phyloP scores from a whole-genome alignment of 2,329 filamentous ascomycete species.

The Diaporthe vexans region DNA sequence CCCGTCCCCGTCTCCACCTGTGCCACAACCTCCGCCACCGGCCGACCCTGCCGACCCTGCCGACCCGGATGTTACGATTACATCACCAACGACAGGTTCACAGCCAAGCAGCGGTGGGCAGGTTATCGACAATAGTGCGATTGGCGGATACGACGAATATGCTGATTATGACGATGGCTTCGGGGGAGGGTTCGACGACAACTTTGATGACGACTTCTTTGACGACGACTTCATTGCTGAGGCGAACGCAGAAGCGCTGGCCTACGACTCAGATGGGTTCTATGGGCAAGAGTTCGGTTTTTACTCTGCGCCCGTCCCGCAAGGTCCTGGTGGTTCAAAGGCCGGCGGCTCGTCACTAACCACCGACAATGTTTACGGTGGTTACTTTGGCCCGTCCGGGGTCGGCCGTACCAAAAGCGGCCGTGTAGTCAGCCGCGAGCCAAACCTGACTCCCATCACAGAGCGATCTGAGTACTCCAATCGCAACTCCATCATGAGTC shows the following conservation, averaged over 20 bases:
- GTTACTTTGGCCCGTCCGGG: conserved; percentile 87
- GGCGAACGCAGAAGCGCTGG: conserved; percentile 92
- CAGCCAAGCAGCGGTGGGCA: conserved; percentile 49
- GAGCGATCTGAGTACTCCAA: conserved; percentile 97
- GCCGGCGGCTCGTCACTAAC: conserved; percentile 47
- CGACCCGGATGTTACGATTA: conserved; percentile 51
- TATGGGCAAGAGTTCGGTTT: conserved; percentile 98
- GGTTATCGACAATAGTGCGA: conserved; percentile 42
- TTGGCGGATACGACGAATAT: conserved; percentile 69
- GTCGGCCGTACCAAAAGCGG: conserved; percentile 80
- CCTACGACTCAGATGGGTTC: conserved; percentile 92
- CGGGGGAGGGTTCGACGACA: conserved; percentile 36
- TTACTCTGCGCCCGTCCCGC: conserved; percentile 75
- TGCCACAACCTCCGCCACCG: conserved; percentile 50
- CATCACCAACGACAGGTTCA: conserved; percentile 50
- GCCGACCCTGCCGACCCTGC: conserved; percentile 46
- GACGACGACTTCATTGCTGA: conserved; percentile 95
- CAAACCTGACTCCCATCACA: conserved; percentile 95
- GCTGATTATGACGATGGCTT: conserved; percentile 57
- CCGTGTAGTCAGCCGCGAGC: conserved; percentile 81
- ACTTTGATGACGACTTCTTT: conserved; percentile 75
- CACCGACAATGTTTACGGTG: conserved; percentile 70
- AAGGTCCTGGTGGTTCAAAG: conserved; percentile 57
- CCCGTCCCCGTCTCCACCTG: conserved; percentile 5
- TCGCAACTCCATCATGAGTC: conserved; percentile 88